Percentiles rank a stretch among this genome's conserved stretches.
Conservation (phyloP, 257 asterid genomes). For the Galeopsis tetrahit region DNA sequence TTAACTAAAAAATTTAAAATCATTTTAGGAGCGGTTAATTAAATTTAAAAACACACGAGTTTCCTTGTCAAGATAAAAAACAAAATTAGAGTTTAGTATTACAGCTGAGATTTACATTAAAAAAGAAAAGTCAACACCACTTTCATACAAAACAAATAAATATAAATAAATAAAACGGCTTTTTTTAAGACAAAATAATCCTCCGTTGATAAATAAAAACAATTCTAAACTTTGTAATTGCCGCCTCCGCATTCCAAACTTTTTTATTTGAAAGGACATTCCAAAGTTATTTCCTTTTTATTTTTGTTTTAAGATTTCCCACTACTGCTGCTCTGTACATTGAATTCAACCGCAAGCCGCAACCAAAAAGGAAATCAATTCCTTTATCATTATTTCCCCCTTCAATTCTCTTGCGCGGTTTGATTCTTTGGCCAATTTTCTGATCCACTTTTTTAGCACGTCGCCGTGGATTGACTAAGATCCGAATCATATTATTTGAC, state of each 20-base stretch:
- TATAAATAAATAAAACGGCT: background rate
- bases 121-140: no score
- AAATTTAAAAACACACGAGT: no score
- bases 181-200: background rate
- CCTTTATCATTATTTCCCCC: constrained; percentile 1
- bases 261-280: background rate
- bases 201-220: background rate
- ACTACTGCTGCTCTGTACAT: background rate
- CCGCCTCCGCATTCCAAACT: constrained; percentile 37
- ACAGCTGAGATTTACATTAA: no score
- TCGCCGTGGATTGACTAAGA: constrained; percentile 30
- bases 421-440: constrained; percentile 12
- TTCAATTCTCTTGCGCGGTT: background rate
- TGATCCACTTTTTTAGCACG: constrained; percentile 36
- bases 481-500: constrained; percentile 29
- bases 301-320: constrained; percentile 5
- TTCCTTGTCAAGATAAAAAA: no score
- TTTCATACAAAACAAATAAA: no score
- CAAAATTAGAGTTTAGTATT: no score
- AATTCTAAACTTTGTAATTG: constrained; percentile 29
- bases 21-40: no score
- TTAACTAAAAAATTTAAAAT: no score
- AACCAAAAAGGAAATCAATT: background rate
- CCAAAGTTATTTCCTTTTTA: background rate
- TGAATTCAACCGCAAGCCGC: constrained; percentile 5